phyloP scores from a whole-genome alignment of 169 alveolate genomes.

The Fabrea salina region DNA sequence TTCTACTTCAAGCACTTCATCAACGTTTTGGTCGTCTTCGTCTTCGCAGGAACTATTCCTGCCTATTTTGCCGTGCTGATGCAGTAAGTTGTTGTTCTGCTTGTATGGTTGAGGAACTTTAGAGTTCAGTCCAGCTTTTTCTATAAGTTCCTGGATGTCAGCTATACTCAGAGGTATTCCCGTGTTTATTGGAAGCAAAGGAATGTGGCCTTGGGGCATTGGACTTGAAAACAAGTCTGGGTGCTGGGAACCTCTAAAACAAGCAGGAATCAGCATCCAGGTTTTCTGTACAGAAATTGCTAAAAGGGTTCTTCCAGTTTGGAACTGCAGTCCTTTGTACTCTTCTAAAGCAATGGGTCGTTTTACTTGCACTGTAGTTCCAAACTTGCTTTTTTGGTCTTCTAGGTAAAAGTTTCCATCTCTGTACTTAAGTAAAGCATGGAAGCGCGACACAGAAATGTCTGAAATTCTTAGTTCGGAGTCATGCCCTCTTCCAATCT shows the following conservation, averaged over 20 bases:
- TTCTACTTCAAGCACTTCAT: too few relatives aligned
- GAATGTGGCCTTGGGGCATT: not conserved
- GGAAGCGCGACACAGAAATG: constrained; percentile 76
- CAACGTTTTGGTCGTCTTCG: constrained; percentile 2
- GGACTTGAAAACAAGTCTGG: not conserved
- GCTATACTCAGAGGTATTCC: constrained; percentile 28
- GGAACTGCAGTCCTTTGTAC: constrained; percentile 45
- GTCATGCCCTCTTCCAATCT: constrained; percentile 81
- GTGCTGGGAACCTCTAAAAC: constrained; percentile 1
- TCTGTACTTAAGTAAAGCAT: constrained; percentile 29
- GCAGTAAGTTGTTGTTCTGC: not conserved
- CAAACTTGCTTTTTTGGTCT: constrained; percentile 68
- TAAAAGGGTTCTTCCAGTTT: constrained; percentile 67
- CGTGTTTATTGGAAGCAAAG: constrained; percentile 21
- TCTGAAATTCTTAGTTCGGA: constrained; percentile 80
- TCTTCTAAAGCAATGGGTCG: constrained; percentile 46
- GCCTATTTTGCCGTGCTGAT: not conserved
- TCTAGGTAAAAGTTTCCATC: constrained; percentile 19
- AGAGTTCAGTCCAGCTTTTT: not conserved
- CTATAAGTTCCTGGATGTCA: not conserved
- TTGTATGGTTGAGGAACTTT: not conserved
- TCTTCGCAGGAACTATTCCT: not conserved
- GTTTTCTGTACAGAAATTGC: constrained; percentile 40
- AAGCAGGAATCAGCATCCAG: constrained; percentile 14
- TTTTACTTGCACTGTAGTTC: constrained; percentile 54